Conservation (phyloP, 75 land plant species). For the Pseudotsuga menziesii region DNA sequence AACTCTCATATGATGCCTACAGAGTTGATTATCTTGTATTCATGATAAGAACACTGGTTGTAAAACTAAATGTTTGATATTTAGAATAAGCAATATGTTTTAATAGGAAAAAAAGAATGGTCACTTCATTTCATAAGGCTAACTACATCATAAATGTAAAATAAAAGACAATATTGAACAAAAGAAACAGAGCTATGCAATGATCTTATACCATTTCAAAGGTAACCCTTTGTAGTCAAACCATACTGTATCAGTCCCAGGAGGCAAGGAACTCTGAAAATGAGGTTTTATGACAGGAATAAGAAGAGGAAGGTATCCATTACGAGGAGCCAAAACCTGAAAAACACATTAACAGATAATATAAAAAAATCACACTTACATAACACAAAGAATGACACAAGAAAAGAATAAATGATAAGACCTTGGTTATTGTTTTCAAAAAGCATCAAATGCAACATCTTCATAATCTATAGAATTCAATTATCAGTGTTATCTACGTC, state of each 20-base stretch:
- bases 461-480: too few relatives aligned
- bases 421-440: too few relatives aligned
- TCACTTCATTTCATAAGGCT: background rate
- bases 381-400: too few relatives aligned
- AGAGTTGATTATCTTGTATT: background rate
- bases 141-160: background rate
- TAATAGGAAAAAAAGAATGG: background rate
- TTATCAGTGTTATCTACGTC: too few relatives aligned
- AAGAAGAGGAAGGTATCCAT: slow-evolving; percentile 91
- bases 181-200: background rate
- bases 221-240: slow-evolving; percentile 95
- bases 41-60: background rate
- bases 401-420: too few relatives aligned
- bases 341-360: slow-evolving; percentile 9
- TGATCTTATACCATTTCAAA: slow-evolving; percentile 67
- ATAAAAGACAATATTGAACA: background rate
- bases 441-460: too few relatives aligned
- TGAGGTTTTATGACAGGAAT: slow-evolving; percentile 58
- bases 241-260: slow-evolving; percentile 85
- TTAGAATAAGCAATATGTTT: background rate
- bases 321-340: slow-evolving; percentile 79
- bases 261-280: slow-evolving; percentile 72
- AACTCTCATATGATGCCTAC: background rate
- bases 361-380: too few relatives aligned
- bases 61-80: background rate